Percentiles rank a stretch among this genome's conserved stretches.
Conservation (phyloP, 225 moss, liverwort and hornwort genomes). For the Thuidium tamariscinum region DNA sequence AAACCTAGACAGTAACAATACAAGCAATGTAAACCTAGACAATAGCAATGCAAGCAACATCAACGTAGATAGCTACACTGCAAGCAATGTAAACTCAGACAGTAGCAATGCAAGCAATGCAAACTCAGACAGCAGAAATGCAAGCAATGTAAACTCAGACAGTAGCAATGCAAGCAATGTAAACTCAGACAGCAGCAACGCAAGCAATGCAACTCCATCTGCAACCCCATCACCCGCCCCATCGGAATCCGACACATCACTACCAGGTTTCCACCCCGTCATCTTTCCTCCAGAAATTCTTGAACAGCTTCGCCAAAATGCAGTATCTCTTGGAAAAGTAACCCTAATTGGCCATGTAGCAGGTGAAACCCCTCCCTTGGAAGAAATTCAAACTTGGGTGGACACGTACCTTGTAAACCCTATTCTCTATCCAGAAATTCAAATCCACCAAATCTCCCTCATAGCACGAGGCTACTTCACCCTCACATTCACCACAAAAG, state of each 20-base stretch:
- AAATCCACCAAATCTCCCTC: constrained; percentile 2
- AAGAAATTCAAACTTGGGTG: not conserved
- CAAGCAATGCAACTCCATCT: not conserved
- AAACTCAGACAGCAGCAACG: not conserved
- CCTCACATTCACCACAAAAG: constrained; percentile 1
- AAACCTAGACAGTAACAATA: not conserved
- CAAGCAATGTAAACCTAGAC: not conserved
- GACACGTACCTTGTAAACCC: not conserved
- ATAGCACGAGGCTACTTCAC: constrained; percentile 11
- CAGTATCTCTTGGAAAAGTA: not conserved
- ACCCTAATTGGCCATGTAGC: constrained; percentile 12
- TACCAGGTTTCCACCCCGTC: not conserved
- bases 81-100: not conserved
- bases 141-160: not conserved
- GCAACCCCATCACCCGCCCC: not conserved
- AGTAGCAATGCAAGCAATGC: not conserved
- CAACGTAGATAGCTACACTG: not conserved
- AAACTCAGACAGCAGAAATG: not conserved
- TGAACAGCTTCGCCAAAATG: constrained; percentile 4
- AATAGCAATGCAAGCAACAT: too few species aligned
- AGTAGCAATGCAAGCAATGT: not conserved
- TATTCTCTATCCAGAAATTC: not conserved
- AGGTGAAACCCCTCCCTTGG: not conserved
- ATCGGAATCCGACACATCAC: not conserved
- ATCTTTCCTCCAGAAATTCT: constrained; percentile 4